Conservation (phyloP, 2,329 filamentous ascomycete genomes). For the Seiridium unicorne region DNA sequence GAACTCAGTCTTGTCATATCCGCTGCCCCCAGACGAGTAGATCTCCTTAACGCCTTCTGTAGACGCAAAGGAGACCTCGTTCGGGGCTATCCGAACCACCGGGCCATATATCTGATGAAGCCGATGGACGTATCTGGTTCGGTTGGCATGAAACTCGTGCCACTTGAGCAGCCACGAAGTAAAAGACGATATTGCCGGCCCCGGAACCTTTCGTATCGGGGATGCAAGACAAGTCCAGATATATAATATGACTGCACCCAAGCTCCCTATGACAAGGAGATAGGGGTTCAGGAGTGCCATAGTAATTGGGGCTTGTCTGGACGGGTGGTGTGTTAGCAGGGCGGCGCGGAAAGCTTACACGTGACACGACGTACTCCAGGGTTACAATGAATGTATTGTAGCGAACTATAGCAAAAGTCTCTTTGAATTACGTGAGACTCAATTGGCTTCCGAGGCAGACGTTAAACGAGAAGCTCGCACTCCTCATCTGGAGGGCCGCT, state of each 20-base stretch:
- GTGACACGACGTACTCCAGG: too few species aligned
- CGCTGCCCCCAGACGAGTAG: constrained; percentile 60
- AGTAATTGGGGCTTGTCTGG: neutral
- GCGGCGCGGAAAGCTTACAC: too few species aligned
- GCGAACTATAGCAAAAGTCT: too few species aligned
- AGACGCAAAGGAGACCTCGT: constrained; percentile 59
- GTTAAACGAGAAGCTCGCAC: too few species aligned
- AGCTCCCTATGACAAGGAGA: constrained; percentile 14
- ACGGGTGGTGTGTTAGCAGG: neutral
- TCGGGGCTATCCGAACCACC: constrained; percentile 55
- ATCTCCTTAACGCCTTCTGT: constrained; percentile 59
- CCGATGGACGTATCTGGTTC: constrained; percentile 54
- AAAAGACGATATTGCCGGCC: constrained; percentile 45
- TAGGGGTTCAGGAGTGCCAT: constrained; percentile 11
- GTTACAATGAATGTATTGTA: too few species aligned
- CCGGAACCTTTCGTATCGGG: constrained; percentile 43
- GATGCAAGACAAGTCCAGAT: constrained; percentile 29
- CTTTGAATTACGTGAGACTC: too few species aligned
- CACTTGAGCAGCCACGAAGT: constrained; percentile 51
- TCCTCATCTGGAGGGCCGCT: neutral
- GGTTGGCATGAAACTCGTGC: constrained; percentile 52
- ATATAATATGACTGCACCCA: constrained; percentile 17
- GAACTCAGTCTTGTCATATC: constrained; percentile 65
- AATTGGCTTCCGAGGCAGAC: too few species aligned
- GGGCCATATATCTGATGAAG: constrained; percentile 56